phyloP scores from a whole-genome alignment of 345 rosid species.

The Eucalyptus cloeziana region DNA sequence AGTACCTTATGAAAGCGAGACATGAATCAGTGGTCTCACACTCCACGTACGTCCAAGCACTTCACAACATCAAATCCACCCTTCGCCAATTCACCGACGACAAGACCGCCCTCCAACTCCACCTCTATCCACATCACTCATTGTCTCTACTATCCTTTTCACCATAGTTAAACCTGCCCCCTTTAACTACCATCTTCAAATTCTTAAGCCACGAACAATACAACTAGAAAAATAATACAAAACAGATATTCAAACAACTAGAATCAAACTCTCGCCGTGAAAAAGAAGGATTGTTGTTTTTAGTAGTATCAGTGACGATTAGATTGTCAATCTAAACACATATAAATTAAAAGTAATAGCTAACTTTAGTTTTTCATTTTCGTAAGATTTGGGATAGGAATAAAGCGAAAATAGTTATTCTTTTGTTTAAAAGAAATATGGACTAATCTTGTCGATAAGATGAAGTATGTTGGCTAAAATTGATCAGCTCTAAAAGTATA shows the following conservation, averaged over 20 bases:
- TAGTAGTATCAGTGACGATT: neutral
- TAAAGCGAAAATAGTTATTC: neutral
- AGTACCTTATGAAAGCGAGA: neutral
- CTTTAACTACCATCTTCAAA: neutral
- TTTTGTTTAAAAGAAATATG: neutral
- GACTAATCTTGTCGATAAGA: neutral
- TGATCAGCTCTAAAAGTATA: neutral
- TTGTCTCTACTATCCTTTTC: fast-evolving
- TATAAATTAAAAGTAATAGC: neutral
- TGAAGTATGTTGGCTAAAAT: neutral
- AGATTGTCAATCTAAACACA: neutral
- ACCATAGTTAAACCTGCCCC: neutral
- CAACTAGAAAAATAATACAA: no score
- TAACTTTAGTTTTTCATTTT: neutral
- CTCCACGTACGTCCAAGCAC: neutral
- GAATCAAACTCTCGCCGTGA: no score
- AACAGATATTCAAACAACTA: no score
- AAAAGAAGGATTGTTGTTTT: neutral
- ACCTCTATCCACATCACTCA: neutral
- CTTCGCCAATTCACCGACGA: neutral
- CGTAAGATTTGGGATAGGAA: neutral
- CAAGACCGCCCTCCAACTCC: neutral
- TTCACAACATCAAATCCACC: neutral
- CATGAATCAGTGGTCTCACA: neutral
- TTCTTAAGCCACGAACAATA: no score